Conservation (phyloP, 495 filamentous ascomycete species). For the Podospora pseudocomata region DNA sequence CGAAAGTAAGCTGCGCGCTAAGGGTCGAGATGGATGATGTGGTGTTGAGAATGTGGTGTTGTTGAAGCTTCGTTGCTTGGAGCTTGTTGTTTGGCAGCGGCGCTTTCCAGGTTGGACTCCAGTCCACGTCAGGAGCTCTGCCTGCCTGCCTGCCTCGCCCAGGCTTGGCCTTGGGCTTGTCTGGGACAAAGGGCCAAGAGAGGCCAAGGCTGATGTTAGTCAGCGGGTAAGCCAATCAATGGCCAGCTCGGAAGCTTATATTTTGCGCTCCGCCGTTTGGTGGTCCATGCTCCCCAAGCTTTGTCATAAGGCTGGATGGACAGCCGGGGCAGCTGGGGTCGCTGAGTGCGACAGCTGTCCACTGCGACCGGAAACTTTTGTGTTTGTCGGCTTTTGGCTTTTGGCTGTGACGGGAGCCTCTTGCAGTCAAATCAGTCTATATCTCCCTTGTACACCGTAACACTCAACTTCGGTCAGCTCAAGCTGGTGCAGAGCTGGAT, state of each 20-base stretch:
- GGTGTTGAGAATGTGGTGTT: neutral
- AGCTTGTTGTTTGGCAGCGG: neutral
- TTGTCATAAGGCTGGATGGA: neutral
- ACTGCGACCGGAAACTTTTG: constrained; percentile 5
- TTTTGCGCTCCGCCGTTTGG: neutral
- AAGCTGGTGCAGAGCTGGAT: neutral
- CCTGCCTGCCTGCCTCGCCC: neutral
- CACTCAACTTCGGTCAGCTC: constrained; percentile 18
- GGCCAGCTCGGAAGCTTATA: neutral
- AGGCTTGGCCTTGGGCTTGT: neutral
- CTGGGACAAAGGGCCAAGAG: neutral
- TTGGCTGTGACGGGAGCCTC: neutral
- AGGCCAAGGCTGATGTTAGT: neutral
- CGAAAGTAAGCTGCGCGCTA: neutral
- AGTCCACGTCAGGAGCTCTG: constrained; percentile 6
- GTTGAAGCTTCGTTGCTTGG: neutral
- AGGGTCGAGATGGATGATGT: neutral
- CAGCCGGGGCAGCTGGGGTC: neutral
- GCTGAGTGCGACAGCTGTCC: neutral
- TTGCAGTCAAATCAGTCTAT: too few species aligned
- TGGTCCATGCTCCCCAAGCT: neutral
- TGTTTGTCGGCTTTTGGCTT: constrained; percentile 8
- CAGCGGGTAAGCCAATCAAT: neutral
- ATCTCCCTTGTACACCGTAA: constrained; percentile 25
- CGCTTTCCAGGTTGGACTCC: neutral